Evolutionary conservation across 2,329 filamentous ascomycete genomes (phyloP), one percentile per base, ranked within the genome.

Genomic region (Mycosphaerella sp.): DNA sequence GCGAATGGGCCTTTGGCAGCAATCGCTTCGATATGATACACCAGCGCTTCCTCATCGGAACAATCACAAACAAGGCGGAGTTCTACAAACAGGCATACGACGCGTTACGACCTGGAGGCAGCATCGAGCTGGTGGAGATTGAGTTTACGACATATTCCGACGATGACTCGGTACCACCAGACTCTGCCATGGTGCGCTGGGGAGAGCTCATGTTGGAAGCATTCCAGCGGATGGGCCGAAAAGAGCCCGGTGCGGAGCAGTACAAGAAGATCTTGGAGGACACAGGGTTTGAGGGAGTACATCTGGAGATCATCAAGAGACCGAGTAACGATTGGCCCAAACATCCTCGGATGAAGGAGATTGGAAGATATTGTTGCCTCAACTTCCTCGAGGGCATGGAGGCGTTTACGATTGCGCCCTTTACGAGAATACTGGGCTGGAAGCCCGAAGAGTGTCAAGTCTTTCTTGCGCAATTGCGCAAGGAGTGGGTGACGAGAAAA

Each of bases 381-480:
- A 66, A 64, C 48, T 53, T 41, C 36, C 31, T 47, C 2, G 50
- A 53, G 44, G 50, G 50, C 12, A 34, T 53, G n/a, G 50, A 53
- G 14, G 43, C 42, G 6, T 47, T 73, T 63, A 73, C 68, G 4
- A 64, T 76, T 36, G 70, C 71, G 36, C 67, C 69, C 41, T 75
- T 77, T 59, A 68, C 70, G n/a, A 68, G 68, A 47, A 70, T 70
- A 0, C 61, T 76, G 5, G 69, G 68, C 2, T 77, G 74, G 74
- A 71, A 68, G 5, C 67, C 69, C 17, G 69, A 73, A 7, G 50
- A 53, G 23, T 41, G 43, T 4, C 50, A 53, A 17, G 29, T 53
- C 7, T 42, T 53, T 21, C 29, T 53, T 34, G 50, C 50, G 5
- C 23, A 45, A 17, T 31, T 53, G 43, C 50, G 50, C n/a, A 53